A percentile compares a stretch with the other conserved stretches of the same genome.
phyloP scores from a whole-genome alignment of 1,284 basidiomycete species.

The Cryptococcus sp. region DNA sequence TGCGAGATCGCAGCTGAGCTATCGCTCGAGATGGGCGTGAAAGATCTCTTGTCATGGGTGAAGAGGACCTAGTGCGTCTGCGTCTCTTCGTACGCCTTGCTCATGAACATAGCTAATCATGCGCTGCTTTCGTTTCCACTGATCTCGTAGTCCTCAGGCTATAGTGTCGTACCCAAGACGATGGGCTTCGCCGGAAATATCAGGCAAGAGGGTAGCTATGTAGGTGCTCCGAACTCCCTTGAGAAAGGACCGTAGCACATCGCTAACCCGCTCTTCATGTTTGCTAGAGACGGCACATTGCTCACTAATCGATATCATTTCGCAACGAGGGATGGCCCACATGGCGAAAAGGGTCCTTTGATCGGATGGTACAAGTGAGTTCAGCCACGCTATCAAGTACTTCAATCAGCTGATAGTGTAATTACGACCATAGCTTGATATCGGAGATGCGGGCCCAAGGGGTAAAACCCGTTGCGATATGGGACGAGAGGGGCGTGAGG shows the following conservation, averaged over 20 bases:
- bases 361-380: constrained; percentile 52
- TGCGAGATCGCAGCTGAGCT: too few species aligned
- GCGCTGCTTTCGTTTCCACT: too few species aligned
- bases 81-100: background rate
- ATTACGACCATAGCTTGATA: constrained; percentile 34
- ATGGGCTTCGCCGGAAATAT: constrained; percentile 39
- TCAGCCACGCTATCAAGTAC: too few species aligned
- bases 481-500: constrained; percentile 48
- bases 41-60: constrained; percentile 41
- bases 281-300: constrained; percentile 46
- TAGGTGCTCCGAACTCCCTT: constrained; percentile 13
- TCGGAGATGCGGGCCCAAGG: constrained; percentile 37
- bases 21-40: constrained; percentile 42
- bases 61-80: constrained; percentile 36
- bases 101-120: too few species aligned
- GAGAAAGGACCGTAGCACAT: background rate
- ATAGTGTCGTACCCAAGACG: constrained; percentile 31
- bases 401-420: background rate
- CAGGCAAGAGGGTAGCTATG: constrained; percentile 48
- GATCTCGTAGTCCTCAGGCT: constrained; percentile 40
- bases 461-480: constrained; percentile 47
- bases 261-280: background rate
- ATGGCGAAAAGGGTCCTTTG: constrained; percentile 35
- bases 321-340: constrained; percentile 26
- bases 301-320: constrained; percentile 52